Percentiles rank a stretch among this genome's conserved stretches.
Conservation (phyloP, 163 green algal genomes). For the Chlamydomonas reinhardtii region DNA sequence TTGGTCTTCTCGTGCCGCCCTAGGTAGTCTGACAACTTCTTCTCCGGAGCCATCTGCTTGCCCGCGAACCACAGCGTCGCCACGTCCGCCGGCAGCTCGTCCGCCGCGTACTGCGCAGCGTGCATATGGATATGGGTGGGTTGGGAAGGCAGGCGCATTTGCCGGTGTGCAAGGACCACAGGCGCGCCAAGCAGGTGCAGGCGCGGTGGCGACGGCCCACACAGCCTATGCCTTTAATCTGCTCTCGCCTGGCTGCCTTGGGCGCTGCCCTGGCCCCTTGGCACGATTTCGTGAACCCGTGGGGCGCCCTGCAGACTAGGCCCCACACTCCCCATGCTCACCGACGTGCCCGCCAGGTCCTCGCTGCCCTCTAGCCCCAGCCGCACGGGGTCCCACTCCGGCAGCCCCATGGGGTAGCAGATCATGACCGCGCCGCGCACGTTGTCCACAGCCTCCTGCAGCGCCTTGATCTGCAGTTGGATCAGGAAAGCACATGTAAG, state of each 20-base stretch:
- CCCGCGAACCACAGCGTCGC: constrained; percentile 85
- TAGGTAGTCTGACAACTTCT: constrained; percentile 80
- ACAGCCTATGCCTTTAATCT: no score
- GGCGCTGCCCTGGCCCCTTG: no score
- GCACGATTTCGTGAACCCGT: no score
- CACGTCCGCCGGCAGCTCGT: constrained; percentile 72
- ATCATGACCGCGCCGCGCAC: constrained; percentile 88
- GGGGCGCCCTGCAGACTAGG: no score
- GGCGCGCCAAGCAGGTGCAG: no score
- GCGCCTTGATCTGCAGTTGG: constrained; percentile 25
- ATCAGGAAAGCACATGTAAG: no score
- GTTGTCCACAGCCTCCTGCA: constrained; percentile 79
- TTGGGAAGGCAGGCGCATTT: no score
- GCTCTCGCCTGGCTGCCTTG: no score
- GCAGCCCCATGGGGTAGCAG: constrained; percentile 87
- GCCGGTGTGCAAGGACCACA: no score
- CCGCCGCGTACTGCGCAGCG: constrained; percentile 70
- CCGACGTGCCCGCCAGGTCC: constrained; percentile 71
- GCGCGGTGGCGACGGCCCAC: no score
- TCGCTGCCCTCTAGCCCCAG: constrained; percentile 77
- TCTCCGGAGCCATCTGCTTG: constrained; percentile 82
- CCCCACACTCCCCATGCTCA: no score
- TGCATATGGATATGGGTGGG: no score
- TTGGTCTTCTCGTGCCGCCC: constrained; percentile 89
- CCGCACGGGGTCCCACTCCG: constrained; percentile 84